Base-by-base conservation (phyloP, 2,329 filamentous ascomycete genomes). In the Phialocephala subalpina region DNA sequence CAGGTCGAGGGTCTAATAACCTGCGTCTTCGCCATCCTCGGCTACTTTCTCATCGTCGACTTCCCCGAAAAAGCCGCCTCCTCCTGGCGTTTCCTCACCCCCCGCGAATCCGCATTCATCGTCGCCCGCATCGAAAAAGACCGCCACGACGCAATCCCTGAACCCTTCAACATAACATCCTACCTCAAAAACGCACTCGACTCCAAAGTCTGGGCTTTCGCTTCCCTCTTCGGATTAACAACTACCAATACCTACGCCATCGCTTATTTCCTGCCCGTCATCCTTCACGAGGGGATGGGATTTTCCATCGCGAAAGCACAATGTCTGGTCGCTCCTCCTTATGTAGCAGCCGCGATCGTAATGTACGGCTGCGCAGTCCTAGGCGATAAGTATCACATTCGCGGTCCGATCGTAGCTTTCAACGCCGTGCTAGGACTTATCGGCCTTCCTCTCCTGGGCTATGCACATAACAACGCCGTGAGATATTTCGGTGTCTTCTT, bases 251-350 rank as follows among this genome's bases (percentile, higher is more conserved):
- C 85, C 1, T 96, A 96, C 75, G 88, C 92, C 0, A 85, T 96
- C 9, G 90, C 91, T 1, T 95, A 92, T 77, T 95, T 94, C 75
- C 79, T 94, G 3, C 92, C 92, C 8, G 86, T 94, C 73, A 92
- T 96, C 72, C 86, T 97, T 5, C 18, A 57, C 14, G 74, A 79
- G 25, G 83, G 84, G n/a, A 84, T 89, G 82, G 82, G 83, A 6
- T 89, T 86, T 77, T 77, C 74, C 33, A 77, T 84, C 14, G 84
- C 78, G 2, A 79, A 78, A 45, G 77, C 84, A 0, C 86, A 88
- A 72, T 86, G 85, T 67, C 80, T 89, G 2, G 80, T 83, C 25
- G 84, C 86, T 0, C 84, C 83, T 3, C 83, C 84, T 1, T 85
- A 82, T 71, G 77, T 77, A 16, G 80, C 83, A 36, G 82, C 83